Evolutionary conservation across 129 eudicot species (phyloP), one percentile per base, ranked within the genome.

Genomic region (Centella asiatica): DNA sequence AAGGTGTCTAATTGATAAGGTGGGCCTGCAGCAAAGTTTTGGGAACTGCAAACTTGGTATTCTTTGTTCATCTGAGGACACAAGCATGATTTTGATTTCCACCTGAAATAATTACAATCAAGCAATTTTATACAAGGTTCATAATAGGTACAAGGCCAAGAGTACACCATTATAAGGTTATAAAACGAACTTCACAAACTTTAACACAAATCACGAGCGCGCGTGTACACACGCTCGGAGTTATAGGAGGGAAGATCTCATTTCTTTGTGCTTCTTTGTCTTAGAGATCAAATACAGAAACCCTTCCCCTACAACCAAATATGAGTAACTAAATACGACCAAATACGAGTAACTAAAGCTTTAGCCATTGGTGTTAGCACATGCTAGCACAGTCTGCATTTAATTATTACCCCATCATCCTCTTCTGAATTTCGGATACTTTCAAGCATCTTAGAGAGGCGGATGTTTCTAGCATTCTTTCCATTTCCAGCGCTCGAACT

Each of bases 381-480:
- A 15, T 29, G 42, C 34, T 10, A 22, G 13, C 44, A 9, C 49
- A 22, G 34, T 34, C 32, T 65, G 69, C 37, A 50, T 24, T 28
- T 52, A 19, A 48, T 32, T n/a, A 60, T 52, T 83, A 85, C 97
- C 90, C 54, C 66, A 44, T 71, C 79, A 12, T 75, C 80, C 70
- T 82, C 74, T 51, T 71, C 77, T 46, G 72, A 59, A 74, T 62
- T 72, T 31, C 72, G 80, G 19, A 84, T 84, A 80, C 69, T 78
- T n/a, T 84, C 85, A 28, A 72, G 76, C 70, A 87, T 52, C 87
- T 72, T 87, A 8, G 84, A 57, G 64, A 84, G 54, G 57, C 80
- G 85, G 36, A 56, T 70, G 48, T 44, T 66, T 72, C 82, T 78
- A 3, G 88, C 39, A 68, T 24, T 69, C 72, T 69, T 84, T 31